Evolutionary conservation across 164 flowering plant species (phyloP), one percentile per base, ranked within the genome.

Genomic region (Hamamelis virginiana): DNA sequence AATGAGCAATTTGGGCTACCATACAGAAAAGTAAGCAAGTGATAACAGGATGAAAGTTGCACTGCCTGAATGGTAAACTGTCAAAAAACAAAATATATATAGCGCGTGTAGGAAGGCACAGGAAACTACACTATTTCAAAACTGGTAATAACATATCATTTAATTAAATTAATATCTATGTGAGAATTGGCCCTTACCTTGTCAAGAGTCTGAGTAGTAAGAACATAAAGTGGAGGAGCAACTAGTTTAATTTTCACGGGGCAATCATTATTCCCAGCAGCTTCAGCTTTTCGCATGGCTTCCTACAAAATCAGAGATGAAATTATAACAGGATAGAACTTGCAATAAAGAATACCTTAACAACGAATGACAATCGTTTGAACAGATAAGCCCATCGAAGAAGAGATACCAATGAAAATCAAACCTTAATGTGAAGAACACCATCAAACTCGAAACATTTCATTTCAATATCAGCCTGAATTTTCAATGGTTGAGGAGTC

Each of bases 401-500:
- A 5, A 21, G 56, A 9, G 0, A 45, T 25, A 22, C n/a, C 4
- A 18, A 27, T 60, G 22, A 46, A 55, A 64, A 74, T 26, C 47
- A 51, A 21, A 90, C 99, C 97, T 95, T 92, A 46, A 95, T 92
- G 81, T 95, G 98, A 76, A 95, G 92, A 76, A 95, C 92, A n/a
- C 99, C 99, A 78, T 95, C 98, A 81, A 91, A 90, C 80, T 90
- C 93, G 66, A 92, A 91, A 76, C 99, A 95, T 64, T 84, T 95
- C 96, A 95, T 87, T 69, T 95, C 99, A 71, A 95, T 86, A 69
- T 95, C 98, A 70, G 96, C 99, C 21, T 92, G 85, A 61, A 95
- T 92, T 80, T 91, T 95, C 80, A 91, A 69, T 19, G 99, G 92
- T 47, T 93, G 98, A 10, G 97, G 99, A 12, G 97, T 95, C 99